Conservation (phyloP, 2,329 filamentous ascomycete genomes). For the Curvularia sp. region DNA sequence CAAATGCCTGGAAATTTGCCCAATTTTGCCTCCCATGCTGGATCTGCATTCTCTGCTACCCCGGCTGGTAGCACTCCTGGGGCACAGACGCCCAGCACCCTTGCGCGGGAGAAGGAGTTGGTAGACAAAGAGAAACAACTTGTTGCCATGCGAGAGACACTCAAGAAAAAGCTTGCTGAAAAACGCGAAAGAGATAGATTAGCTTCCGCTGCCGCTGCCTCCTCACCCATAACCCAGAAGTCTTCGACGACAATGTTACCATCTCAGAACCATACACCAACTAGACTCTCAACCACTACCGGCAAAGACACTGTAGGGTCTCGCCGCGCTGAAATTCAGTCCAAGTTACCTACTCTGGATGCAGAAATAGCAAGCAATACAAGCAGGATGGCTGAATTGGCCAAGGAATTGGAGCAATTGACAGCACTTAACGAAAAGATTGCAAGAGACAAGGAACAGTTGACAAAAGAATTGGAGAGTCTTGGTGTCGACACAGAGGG, state of each 20-base stretch:
- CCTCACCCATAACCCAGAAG: conserved; percentile 8
- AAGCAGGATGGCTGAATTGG: conserved; percentile 52
- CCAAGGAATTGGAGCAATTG: conserved; percentile 56
- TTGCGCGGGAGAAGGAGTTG: conserved; percentile 53
- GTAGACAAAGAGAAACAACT: conserved; percentile 59
- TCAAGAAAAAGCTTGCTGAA: conserved; percentile 40
- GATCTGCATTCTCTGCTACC: conserved; percentile 29
- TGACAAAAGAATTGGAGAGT: conserved; percentile 58
- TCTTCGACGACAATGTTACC: conserved; percentile 6
- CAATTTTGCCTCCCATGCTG: conserved; percentile 38
- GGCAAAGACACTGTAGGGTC: conserved; percentile 31
- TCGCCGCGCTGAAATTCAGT: conserved; percentile 59
- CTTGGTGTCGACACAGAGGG: conserved; percentile 59
- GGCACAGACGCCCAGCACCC: conserved; percentile 48
- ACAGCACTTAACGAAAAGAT: conserved; percentile 50
- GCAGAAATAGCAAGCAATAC: conserved; percentile 53
- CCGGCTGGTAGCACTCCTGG: conserved; percentile 45
- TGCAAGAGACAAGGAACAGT: conserved; percentile 52
- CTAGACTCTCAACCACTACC: conserved; percentile 2
- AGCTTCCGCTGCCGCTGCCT: conserved; percentile 25
- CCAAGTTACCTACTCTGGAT: conserved; percentile 56
- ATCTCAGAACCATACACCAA: conserved; percentile 5
- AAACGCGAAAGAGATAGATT: conserved; percentile 33
- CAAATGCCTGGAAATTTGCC: conserved; percentile 25
- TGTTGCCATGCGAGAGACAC: conserved; percentile 50